Base-by-base conservation (phyloP, 768 basidiomycete species). In the Russula dissimulans region DNA sequence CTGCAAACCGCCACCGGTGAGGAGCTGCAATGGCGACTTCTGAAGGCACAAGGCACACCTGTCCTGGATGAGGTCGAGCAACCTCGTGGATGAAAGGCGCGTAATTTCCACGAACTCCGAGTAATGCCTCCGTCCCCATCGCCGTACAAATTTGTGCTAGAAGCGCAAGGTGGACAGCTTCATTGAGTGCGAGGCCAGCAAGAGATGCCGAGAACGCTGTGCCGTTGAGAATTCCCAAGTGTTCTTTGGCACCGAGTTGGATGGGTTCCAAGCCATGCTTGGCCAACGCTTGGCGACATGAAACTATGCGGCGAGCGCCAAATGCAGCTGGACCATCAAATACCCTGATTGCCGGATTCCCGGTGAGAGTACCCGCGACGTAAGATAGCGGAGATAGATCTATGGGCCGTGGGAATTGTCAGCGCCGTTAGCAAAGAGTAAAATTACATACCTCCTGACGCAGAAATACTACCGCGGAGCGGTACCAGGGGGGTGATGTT, bases 141-240 rank as follows among this genome's bases (percentile, higher is more conserved):
- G 91, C 91, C 0, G 91, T 93, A 66, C 84, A 80, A 6, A 86
- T 79, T 77, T 90, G 80, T 12, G 86, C 77, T 18, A 88, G 76
- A 26, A 89, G 71, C 9, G 80, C 80, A 39, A 88, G 74, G 60
- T 86, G 85, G 39, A 83, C 80, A 17, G 88, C 83, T 50, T 89
- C 87, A 65, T 83, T 80, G 55, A 91, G 72, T 9, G 86, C 88
- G 15, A 94, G 77, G 7, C 85, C 77, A 4, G 83, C 87, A n/a
- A 90, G 81, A 7, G 88, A 84, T 0, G 91, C 84, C 38, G 86
- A 88, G 72, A 91, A 91, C 0, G 89, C 88, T 1, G 91, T 91
- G 52, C 91, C 92, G 69, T 94, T 94, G 44, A 90, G 72, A 54
- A 91, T 81, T 12, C 89, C 89, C 14, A 90, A 79, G 64, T 89